Percentiles rank a stretch among this genome's conserved stretches.
Conservation (phyloP, 1,139 yeast genomes). For the Geotrichum citri-aurantii region DNA sequence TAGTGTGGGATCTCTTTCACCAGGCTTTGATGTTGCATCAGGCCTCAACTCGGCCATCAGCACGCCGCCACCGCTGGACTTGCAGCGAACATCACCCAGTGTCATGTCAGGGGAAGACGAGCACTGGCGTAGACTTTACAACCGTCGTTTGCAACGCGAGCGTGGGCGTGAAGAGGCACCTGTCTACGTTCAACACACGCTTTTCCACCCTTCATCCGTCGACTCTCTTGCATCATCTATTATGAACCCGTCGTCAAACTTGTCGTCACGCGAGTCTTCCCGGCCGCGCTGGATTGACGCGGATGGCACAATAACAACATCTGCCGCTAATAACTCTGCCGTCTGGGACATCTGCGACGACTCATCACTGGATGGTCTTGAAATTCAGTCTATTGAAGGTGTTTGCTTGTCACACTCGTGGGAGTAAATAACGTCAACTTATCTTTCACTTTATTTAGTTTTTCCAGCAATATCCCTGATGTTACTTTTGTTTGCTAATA, state of each 20-base stretch:
- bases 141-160: slow-evolving; percentile 5
- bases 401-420: slow-evolving; percentile 7
- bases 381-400: slow-evolving; percentile 16
- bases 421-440: not conserved
- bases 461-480: not conserved
- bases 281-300: not conserved
- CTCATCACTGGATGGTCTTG: slow-evolving; percentile 16
- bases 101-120: slow-evolving; percentile 1
- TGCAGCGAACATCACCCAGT: not conserved
- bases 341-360: slow-evolving; percentile 17
- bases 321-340: not conserved
- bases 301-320: not conserved
- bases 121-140: slow-evolving; percentile 10
- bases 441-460: not conserved
- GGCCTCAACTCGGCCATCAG: not conserved
- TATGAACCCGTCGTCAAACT: not conserved
- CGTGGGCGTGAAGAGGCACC: slow-evolving; percentile 6
- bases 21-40: not conserved
- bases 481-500: not conserved
- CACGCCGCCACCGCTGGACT: slow-evolving; percentile 1
- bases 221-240: not conserved
- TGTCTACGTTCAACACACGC: not conserved
- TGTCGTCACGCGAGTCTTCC: not conserved
- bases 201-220: not conserved
- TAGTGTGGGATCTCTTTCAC: not conserved